Evolutionary conservation across 306 rosid genomes (phyloP), one percentile per base, ranked within the genome.

Genomic region (Cicer pinnatifidum): DNA sequence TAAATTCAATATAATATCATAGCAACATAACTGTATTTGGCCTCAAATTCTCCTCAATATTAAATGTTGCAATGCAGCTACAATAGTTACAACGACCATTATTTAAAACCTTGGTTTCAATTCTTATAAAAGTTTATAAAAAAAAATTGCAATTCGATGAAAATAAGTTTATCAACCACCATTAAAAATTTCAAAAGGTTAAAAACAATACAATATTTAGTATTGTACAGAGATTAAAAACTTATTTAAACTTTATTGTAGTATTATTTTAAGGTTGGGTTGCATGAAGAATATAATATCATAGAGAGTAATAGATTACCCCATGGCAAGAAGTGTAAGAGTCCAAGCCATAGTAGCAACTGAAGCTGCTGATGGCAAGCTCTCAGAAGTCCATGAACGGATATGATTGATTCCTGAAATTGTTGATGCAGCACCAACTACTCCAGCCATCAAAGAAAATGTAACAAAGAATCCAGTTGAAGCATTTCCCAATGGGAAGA

Each of bases 401-500:
- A 94, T 56, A 79, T 95, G 97, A 79, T 62, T 90, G 68, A 86
- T 35, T 72, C 97, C 98, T n/a, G 88, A 62, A 9, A 95, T 80
- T 12, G 80, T 83, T 10, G 96, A 87, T 44, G 90, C 99, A 74
- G 67, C 97, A n/a, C 99, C 99, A 64, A 91, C 88, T 7, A 90
- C 99, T 81, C 89, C 96, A 45, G 97, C 97, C 1, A 91, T 52
- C 83, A 90, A 52, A 78, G 97, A 81, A 76, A 91, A 88, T 20
- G 84, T 86, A 44, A 91, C 97, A 54, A 89, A 91, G 89, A 94
- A 94, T 4, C 99, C 97, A 12, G 97, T 91, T 28, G 99, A 89
- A 44, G 92, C 97, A 75, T 94, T 94, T 63, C 97, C 99, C 89
- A 94, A 88, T 0, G 97, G 99, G 44, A 94, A 94, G 82, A 83